Conservation (phyloP, 768 basidiomycete genomes). For the Tricholoma terreum region DNA sequence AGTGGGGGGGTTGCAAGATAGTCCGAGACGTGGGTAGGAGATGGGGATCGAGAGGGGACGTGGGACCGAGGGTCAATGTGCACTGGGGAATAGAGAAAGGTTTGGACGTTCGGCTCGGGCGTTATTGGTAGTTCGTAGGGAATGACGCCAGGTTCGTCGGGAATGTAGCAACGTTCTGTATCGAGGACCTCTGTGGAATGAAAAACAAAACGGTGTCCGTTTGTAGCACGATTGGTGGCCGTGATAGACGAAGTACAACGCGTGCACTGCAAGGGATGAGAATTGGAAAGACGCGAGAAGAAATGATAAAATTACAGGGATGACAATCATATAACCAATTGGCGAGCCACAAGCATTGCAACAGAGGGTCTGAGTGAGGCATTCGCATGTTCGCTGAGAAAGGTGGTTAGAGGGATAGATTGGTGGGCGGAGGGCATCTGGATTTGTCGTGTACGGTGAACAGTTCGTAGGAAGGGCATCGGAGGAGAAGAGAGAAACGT, state of each 20-base stretch:
- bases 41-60: constrained; percentile 18
- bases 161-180: constrained; percentile 61
- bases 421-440: constrained; percentile 37
- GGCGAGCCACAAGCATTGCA: constrained; percentile 75
- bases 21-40: constrained; percentile 28
- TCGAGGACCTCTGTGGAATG: constrained; percentile 67
- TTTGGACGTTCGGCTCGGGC: constrained; percentile 12
- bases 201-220: constrained; percentile 86
- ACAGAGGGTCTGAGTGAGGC: constrained; percentile 76
- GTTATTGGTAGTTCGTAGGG: constrained; percentile 32
- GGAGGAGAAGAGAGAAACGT: constrained; percentile 78
- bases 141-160: constrained; percentile 61
- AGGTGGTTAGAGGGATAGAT: constrained; percentile 25
- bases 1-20: constrained; percentile 38
- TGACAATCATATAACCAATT: constrained; percentile 80
- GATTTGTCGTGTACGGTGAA: constrained; percentile 56
- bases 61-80: constrained; percentile 7
- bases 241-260: constrained; percentile 73
- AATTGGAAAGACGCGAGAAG: not conserved
- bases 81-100: constrained; percentile 16
- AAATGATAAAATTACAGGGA: constrained; percentile 45
- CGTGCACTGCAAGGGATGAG: constrained; percentile 42
- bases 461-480: constrained; percentile 79
- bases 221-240: constrained; percentile 67
- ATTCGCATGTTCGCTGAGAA: constrained; percentile 70